Evolutionary conservation across 2,329 filamentous ascomycete species (phyloP), one percentile per base, ranked within the genome.

Genomic region (Pestalotiopsis sp.): DNA sequence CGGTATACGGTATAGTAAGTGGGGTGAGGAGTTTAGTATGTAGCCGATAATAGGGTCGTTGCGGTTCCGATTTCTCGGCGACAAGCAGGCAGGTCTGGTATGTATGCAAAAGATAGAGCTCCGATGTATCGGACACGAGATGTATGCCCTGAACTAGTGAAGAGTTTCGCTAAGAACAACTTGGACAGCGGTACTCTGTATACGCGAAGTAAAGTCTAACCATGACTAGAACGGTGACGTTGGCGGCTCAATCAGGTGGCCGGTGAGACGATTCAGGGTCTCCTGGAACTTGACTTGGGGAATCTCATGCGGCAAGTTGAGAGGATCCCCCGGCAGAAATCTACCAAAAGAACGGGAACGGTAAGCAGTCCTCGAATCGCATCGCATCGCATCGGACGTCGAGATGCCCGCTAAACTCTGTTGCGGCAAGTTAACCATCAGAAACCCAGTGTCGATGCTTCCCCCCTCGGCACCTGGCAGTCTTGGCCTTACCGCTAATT

Each of bases 391-490:
- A 52, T 52, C 44, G 17, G 44, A 52, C 44, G 44, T 52, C 20
- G 44, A 52, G 44, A 20, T 52, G 58, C 30, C 58, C 58, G 58
- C 66, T 67, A 64, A 64, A 67, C 66, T 64, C 38, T 67, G 58
- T 64, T 64, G 20, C 26, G 59, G 63, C 55, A 67, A 56, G 60
- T 38, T 64, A 67, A 48, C 66, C 65, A 58, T 35, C 30, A 35
- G 30, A 35, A 35, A 35, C 30, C 44, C 17, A n/a, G 44, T 52
- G 44, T 20, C 20, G 44, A 52, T n/a, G 7, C 7, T 17, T 17
- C 4, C 40, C 30, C 58, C 58, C 26, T 58, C 56, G 56, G 56
- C 26, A 58, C 26, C 59, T 62, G 24, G 56, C 30, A 22, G 6
- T n/a, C 14, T 62, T 40, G 20, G 38, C 38, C 17, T 17, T 59